Base-by-base conservation (phyloP, 768 basidiomycete species). In the Russula sp. region DNA sequence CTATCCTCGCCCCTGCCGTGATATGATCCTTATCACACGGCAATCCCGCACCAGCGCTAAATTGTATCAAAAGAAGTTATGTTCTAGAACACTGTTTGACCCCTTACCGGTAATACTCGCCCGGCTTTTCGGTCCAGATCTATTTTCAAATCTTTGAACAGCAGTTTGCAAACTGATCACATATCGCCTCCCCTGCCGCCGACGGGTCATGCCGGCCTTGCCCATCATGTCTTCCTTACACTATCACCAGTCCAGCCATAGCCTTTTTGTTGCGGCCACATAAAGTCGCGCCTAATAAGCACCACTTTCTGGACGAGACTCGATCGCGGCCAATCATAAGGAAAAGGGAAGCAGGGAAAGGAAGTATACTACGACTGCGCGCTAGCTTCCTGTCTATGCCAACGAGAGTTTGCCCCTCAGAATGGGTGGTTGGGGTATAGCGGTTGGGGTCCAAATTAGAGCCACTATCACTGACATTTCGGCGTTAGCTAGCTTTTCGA, bases 1-100 rank as follows among this genome's bases (percentile, higher is more conserved):
- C 41, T 22, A 39, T 32, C 29, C 49, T 35, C 34, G 3, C 7
- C 34, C 8, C 16, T 29, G 0, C 5, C 10, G 39, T 34, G 55
- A 32, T 22, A 20, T 57, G 60, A 61, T 61, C 60, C 55, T 61
- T 57, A 61, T 61, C 60, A 43, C 41, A 39, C 49, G 49, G 39
- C 47, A 49, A 59, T 46, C 29, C 57, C 14, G 22, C 22, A 11
- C 35, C 42, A 45, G 60, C 55, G 60, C 60, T 34, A 57, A 50
- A 29, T 36, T n/a, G 1, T 20, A 58, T 51, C 57, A 51, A 35
- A 38, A 38, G 25, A 29, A 29, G 25, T 7, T 51, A 32, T 20
- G 38, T 61, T 61, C 60, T 57, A 61, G 56, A 61, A 57, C 56
- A 20, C 39, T 32, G 59, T 60, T 60, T 20, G 9, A 0, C 25